A percentile compares a stretch with the other conserved stretches of the same genome.
Conservation (phyloP, 1,139 yeast genomes). For the Geotrichum reessii region DNA sequence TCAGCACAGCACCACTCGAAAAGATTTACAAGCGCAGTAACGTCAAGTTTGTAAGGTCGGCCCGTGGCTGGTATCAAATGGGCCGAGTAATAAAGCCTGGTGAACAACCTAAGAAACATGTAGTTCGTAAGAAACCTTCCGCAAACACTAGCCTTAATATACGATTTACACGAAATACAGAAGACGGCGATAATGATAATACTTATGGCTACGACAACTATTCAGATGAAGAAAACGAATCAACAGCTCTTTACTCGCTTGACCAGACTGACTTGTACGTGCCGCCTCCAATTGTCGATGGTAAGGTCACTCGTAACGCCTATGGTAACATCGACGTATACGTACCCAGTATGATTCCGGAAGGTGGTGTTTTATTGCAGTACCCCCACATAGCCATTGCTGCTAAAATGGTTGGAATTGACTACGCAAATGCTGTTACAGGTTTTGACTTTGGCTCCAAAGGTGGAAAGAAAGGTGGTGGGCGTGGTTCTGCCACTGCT, state of each 20-base stretch:
- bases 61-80: slow-evolving; percentile 78
- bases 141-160: neutral
- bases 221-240: slow-evolving; percentile 48
- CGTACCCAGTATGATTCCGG: slow-evolving; percentile 73
- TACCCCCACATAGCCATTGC: slow-evolving; percentile 58
- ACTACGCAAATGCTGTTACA: slow-evolving; percentile 80
- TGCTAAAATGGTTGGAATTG: slow-evolving; percentile 62
- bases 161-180: slow-evolving; percentile 18
- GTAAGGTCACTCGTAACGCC: slow-evolving; percentile 65
- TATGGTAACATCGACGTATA: slow-evolving; percentile 82
- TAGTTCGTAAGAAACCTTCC: slow-evolving; percentile 30
- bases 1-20: slow-evolving; percentile 19
- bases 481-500: slow-evolving; percentile 47
- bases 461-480: slow-evolving; percentile 8
- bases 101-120: slow-evolving; percentile 54
- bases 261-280: slow-evolving; percentile 67
- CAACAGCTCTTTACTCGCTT: slow-evolving; percentile 59
- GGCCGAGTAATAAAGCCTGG: slow-evolving; percentile 76
- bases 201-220: slow-evolving; percentile 36
- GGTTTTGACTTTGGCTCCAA: slow-evolving; percentile 63
- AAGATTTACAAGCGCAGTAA: slow-evolving; percentile 61
- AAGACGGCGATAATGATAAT: slow-evolving; percentile 25
- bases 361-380: slow-evolving; percentile 62
- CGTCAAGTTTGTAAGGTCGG: slow-evolving; percentile 60
- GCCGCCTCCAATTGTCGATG: slow-evolving; percentile 63